Percentiles rank a stretch among this genome's conserved stretches.
These are phyloP conservation scores for Cyberlindnera samutprakarnensis DNA, from an alignment of 805 yeast species.

Conservation along the genomic window DNA sequence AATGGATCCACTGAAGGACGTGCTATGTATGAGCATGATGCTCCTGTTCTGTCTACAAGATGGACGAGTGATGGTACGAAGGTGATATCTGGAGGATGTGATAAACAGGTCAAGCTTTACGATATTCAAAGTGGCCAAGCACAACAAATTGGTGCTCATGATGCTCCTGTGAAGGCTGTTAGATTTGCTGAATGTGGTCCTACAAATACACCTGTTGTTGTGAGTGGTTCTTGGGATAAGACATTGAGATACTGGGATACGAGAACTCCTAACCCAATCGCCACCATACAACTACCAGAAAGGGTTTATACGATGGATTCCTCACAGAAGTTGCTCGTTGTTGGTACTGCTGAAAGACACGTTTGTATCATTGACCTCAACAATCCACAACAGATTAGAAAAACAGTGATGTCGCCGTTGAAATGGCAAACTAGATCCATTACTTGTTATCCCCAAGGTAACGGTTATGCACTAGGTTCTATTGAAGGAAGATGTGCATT, in stretches of 20 bases:
- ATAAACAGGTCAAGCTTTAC: slow-evolving; percentile 76
- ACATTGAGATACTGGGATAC: slow-evolving; percentile 93
- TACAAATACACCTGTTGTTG: slow-evolving; percentile 69
- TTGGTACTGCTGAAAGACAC: slow-evolving; percentile 91
- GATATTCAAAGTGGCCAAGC: slow-evolving; percentile 79
- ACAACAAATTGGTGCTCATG: slow-evolving; percentile 81
- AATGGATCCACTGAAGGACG: slow-evolving; percentile 80
- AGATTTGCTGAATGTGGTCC: slow-evolving; percentile 81
- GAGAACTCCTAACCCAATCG: slow-evolving; percentile 74
- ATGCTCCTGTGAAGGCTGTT: slow-evolving; percentile 67
- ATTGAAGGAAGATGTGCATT: slow-evolving; percentile 95
- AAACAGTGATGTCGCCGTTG: slow-evolving; percentile 65
- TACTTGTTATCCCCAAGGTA: slow-evolving; percentile 83
- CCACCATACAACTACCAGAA: slow-evolving; percentile 80
- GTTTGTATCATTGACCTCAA: slow-evolving; percentile 70
- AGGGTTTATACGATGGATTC: slow-evolving; percentile 87
- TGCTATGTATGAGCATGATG: slow-evolving; percentile 85
- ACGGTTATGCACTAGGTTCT: slow-evolving; percentile 89
- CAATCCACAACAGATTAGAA: slow-evolving; percentile 76
- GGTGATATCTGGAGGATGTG: slow-evolving; percentile 85
- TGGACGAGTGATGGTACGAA: slow-evolving; percentile 87
- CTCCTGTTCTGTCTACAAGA: slow-evolving; percentile 73
- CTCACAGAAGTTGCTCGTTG: slow-evolving; percentile 73
- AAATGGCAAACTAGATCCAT: slow-evolving; percentile 84
- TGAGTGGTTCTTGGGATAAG: slow-evolving; percentile 95